phyloP scores from a whole-genome alignment of 2,329 filamentous ascomycete species.

The Hypoxylon sp. region DNA sequence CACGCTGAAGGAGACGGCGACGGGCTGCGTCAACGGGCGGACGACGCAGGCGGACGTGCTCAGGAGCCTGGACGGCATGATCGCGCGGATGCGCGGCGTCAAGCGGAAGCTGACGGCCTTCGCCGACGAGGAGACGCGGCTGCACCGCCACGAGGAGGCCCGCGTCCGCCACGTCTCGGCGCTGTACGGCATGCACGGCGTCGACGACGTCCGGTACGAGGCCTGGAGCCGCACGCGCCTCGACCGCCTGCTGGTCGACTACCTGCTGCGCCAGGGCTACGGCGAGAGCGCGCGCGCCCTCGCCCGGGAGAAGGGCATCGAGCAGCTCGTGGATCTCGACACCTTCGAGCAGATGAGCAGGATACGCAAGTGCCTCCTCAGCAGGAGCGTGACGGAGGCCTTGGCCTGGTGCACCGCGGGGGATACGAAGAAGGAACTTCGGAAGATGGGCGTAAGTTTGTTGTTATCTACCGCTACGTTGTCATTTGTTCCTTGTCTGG shows the following conservation, averaged over 20 bases:
- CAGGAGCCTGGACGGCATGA: slow-evolving; percentile 82
- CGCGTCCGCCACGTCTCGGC: slow-evolving; percentile 83
- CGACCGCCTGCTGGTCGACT: slow-evolving; percentile 89
- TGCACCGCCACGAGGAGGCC: slow-evolving; percentile 79
- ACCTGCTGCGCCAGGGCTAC: slow-evolving; percentile 86
- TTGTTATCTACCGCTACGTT: too few species aligned
- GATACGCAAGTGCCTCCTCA: slow-evolving; percentile 76
- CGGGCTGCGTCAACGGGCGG: slow-evolving; percentile 70
- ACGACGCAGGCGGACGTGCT: slow-evolving; percentile 75
- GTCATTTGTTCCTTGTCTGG: too few species aligned
- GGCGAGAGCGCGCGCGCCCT: slow-evolving; percentile 78
- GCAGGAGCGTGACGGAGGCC: slow-evolving; percentile 78
- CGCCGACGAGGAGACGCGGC: slow-evolving; percentile 79
- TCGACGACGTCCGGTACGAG: slow-evolving; percentile 94
- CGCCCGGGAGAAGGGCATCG: slow-evolving; percentile 77
- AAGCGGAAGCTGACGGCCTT: slow-evolving; percentile 85
- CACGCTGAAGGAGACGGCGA: slow-evolving; percentile 69
- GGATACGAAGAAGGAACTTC: slow-evolving; percentile 91
- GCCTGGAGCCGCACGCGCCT: slow-evolving; percentile 84
- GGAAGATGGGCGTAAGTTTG: slow-evolving; percentile 80
- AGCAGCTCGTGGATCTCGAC: slow-evolving; percentile 85
- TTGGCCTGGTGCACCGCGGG: slow-evolving; percentile 79
- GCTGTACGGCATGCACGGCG: slow-evolving; percentile 78
- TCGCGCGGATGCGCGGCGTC: slow-evolving; percentile 82
- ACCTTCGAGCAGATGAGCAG: slow-evolving; percentile 85